Evolutionary conservation across 345 rosid species (phyloP).

Genomic region (Lepidium didymum): DNA sequence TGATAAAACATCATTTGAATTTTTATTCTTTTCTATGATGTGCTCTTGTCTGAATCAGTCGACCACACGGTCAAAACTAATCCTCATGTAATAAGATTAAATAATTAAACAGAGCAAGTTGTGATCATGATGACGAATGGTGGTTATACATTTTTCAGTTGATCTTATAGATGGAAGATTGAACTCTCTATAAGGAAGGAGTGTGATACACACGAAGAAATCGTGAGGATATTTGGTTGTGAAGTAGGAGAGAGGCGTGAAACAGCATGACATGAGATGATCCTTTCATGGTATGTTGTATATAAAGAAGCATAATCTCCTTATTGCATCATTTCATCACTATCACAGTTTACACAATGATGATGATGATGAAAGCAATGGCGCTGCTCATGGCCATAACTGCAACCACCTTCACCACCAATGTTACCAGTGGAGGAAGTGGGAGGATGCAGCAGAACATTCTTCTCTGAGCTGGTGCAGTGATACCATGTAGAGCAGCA

Average conservation of each 20-base stretch:
- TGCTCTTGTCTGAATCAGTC: too few relatives aligned
- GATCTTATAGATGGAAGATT: neutral
- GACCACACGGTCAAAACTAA: too few relatives aligned
- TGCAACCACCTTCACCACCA: slow-evolving; percentile 25
- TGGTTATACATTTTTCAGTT: too few relatives aligned
- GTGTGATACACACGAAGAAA: slow-evolving; percentile 6
- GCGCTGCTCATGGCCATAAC: slow-evolving; percentile 3
- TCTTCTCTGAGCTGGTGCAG: slow-evolving; percentile 74
- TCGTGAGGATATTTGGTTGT: slow-evolving; percentile 13
- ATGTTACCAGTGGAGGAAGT: slow-evolving; percentile 23
- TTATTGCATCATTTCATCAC: neutral
- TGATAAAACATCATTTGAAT: too few relatives aligned
- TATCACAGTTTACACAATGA: neutral
- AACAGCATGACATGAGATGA: slow-evolving; percentile 9
- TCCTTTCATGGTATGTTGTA: neutral
- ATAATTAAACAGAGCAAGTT: too few relatives aligned
- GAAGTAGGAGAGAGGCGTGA: slow-evolving; percentile 23
- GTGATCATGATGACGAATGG: too few relatives aligned
- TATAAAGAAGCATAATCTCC: slow-evolving; percentile 3
- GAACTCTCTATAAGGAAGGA: neutral
- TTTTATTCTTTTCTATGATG: too few relatives aligned
- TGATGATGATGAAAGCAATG: neutral
- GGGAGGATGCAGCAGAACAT: slow-evolving; percentile 59
- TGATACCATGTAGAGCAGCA: slow-evolving; percentile 81
- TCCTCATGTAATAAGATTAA: too few relatives aligned